These are phyloP conservation scores for Melampsora larici-populina DNA, from an alignment of 1,284 basidiomycete species.

Conservation along the genomic window DNA sequence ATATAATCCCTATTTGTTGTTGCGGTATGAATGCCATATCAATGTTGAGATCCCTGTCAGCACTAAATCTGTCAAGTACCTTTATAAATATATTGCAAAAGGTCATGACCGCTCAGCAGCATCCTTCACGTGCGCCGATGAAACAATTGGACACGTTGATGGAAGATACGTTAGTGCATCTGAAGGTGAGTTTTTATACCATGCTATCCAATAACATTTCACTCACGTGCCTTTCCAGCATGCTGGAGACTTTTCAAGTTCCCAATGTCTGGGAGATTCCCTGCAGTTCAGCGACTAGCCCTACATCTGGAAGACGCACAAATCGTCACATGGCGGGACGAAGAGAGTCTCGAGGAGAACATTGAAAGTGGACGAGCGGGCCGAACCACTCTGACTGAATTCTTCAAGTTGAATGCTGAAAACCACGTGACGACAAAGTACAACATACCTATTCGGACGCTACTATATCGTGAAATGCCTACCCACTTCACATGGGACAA, in stretches of 20 bases:
- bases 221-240: slow-evolving; percentile 52
- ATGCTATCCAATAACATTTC: no score
- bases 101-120: slow-evolving; percentile 55
- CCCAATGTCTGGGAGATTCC: slow-evolving; percentile 49
- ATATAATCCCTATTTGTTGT: slow-evolving; percentile 53
- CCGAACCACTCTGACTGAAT: slow-evolving; percentile 1
- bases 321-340: neutral
- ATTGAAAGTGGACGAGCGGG: neutral
- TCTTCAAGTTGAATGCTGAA: neutral
- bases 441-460: no score
- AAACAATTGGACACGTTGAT: slow-evolving; percentile 54
- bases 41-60: slow-evolving; percentile 57
- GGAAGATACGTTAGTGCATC: slow-evolving; percentile 54
- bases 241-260: slow-evolving; percentile 55
- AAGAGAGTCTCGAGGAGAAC: neutral
- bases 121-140: slow-evolving; percentile 47
- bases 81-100: slow-evolving; percentile 60
- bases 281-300: no score
- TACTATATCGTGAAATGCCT: neutral
- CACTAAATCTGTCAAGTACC: slow-evolving; percentile 56
- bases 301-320: neutral
- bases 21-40: slow-evolving; percentile 58
- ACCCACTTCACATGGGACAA: neutral
- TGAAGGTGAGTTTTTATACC: neutral
- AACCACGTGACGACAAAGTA: neutral